A percentile compares a stretch with the other conserved stretches of the same genome.
Conservation (phyloP, 1,139 yeast genomes). For the Torulaspora pretoriensis region DNA sequence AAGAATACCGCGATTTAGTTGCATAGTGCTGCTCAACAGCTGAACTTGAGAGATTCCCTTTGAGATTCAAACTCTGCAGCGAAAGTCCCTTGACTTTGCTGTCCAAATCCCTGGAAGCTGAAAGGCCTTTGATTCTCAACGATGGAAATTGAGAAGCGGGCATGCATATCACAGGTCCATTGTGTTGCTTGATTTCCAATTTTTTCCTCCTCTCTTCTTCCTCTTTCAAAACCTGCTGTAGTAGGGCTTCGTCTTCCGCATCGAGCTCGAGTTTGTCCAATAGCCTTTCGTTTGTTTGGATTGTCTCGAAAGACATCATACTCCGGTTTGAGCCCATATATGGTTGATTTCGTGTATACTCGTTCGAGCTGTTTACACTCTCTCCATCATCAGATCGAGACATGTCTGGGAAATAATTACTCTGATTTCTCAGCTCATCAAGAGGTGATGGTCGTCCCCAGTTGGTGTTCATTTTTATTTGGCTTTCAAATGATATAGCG, state of each 20-base stretch:
- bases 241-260: conserved; percentile 32
- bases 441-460: conserved; percentile 11
- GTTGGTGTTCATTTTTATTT: conserved; percentile 5
- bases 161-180: conserved; percentile 25
- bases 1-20: conserved; percentile 31
- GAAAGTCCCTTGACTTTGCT: conserved; percentile 9
- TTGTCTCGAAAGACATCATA: conserved; percentile 31
- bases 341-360: conserved; percentile 2
- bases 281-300: conserved; percentile 31
- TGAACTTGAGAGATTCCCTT: conserved; percentile 21
- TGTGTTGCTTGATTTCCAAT: conserved; percentile 2
- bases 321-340: conserved; percentile 15
- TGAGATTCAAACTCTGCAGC: conserved; percentile 15
- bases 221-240: conserved; percentile 28
- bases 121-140: conserved; percentile 18
- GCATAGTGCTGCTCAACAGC: conserved; percentile 32
- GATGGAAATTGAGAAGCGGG: conserved; percentile 36
- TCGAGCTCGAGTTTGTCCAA: conserved; percentile 34
- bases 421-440: conserved; percentile 8
- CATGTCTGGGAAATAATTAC: conserved; percentile 9
- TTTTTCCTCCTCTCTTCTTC: conserved; percentile 19
- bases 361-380: conserved; percentile 2
- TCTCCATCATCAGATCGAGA: conserved; percentile 3
- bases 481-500: not conserved
- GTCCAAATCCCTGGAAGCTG: conserved; percentile 6